Evolutionary conservation across 2,329 filamentous ascomycete genomes (phyloP), one percentile per base, ranked within the genome.

Genomic region (Nothophoma quercina): DNA sequence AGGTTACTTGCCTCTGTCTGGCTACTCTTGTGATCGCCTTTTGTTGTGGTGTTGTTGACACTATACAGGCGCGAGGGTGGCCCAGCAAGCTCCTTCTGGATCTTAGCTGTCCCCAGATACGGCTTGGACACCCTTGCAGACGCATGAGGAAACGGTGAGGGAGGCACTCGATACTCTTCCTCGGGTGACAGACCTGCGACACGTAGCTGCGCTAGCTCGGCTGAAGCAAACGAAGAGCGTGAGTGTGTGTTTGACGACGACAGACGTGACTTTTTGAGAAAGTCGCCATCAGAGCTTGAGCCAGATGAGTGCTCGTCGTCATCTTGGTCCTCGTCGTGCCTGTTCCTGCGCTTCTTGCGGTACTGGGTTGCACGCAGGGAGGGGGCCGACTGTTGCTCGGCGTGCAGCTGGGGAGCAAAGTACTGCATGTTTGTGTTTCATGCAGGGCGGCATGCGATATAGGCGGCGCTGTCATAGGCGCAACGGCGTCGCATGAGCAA

Each of bases 131-230:
- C 29, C 39, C 50, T 58, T 38, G 59, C 65, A 43, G 76, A 62
- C 23, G 72, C 72, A 59, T 81, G 78, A 28, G 79, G 79, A 55
- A 81, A 81, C 28, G 78, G 76, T 21, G 62, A 55, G 34, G 68
- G 65, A 40, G 78, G 78, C 12, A 79, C 52, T 19, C 69, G 62
- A 33, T 74, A 47, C 19, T 67, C 71, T 22, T 72, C 60, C n/a
- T 74, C 65, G 50, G 75, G 66, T 45, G 70, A 62, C 53, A 74
- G 68, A 43, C 77, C 77, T 56, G 78, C 78, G 49, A 77, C 67
- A 64, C 67, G 72, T 58, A 69, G 64, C 59, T 74, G 70, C 34
- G 54, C 60, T 55, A 62, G 55, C 49, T 70, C 60, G 25, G 55
- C 51, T 16, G 62, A 47, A 32, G 59, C 53, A 57, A 58, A 59